Conservation (phyloP, 352 stramenopile genomes). For the Phytophthora rubi region DNA sequence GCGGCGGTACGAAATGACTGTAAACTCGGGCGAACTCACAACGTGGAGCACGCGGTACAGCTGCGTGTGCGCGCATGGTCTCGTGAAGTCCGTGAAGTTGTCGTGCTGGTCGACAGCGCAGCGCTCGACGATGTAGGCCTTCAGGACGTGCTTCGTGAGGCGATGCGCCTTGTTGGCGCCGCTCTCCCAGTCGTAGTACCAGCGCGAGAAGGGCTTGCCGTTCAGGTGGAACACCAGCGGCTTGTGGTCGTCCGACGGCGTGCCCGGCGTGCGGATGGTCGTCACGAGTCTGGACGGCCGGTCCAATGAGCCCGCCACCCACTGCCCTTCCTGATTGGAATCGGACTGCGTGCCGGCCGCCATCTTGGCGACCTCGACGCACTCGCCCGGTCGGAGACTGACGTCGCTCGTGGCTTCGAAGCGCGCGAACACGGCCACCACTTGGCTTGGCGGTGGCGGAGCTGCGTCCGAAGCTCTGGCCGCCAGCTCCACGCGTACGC, state of each 20-base stretch:
- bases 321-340: conserved; percentile 51
- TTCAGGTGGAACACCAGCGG: conserved; percentile 55
- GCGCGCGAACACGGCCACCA: conserved; percentile 19
- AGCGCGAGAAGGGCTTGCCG: conserved; percentile 37
- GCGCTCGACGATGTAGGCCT: conserved; percentile 52
- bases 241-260: conserved; percentile 28
- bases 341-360: conserved; percentile 43
- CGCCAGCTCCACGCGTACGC: conserved; percentile 37
- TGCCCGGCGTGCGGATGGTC: conserved; percentile 6
- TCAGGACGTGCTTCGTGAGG: conserved; percentile 63
- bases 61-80: conserved; percentile 5
- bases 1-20: conserved; percentile 63
- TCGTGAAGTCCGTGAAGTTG: conserved; percentile 19
- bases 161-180: conserved; percentile 60
- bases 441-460: not conserved
- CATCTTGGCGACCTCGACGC: conserved; percentile 37
- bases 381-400: conserved; percentile 15
- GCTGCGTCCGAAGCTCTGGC: not conserved
- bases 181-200: conserved; percentile 75
- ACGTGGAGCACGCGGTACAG: conserved; percentile 48
- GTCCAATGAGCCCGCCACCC: conserved; percentile 50
- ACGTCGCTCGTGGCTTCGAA: conserved; percentile 26
- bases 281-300: conserved; percentile 34
- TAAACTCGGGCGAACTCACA: conserved; percentile 57
- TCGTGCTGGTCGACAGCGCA: conserved; percentile 32